Base-by-base conservation (phyloP, 169 alveolate species). In the Babesia sp. region DNA sequence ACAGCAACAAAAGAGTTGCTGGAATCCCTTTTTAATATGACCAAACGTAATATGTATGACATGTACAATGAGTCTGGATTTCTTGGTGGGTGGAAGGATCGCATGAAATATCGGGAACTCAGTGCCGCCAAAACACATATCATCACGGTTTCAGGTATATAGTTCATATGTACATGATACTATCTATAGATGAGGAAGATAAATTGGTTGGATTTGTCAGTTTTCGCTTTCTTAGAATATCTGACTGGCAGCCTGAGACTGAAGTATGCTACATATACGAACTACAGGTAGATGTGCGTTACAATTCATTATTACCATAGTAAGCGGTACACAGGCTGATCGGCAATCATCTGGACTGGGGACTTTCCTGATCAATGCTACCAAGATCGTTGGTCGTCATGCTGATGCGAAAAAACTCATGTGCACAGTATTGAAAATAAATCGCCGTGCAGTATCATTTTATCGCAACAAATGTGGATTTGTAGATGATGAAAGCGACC, bases 71-170 rank as follows among this genome's bases (percentile, higher is more conserved):
- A 66, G 50, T 42, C 75, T 34, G 69, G 82, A 22, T 87, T 87
- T 53, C 50, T 75, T 37, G 90, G 85, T 24, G 93, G 93, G 0
- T 87, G 93, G 93, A 68, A 70, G 34, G 90, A 79, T 64, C 37
- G 55, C 33, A 84, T 31, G 73, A 87, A 87, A 28, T 22, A 42
- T 54, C 42, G 84, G 48, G 92, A 87, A 69, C 46, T 87, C 22
- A 71, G 56, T 24, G 70, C 71, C 36, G 42, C 73, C 28, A 82
- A 41, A 46, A 78, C 83, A 1, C 87, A 79, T 55, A 69, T 79
- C 50, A 20, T 79, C 26, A 61, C 37, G 37, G 66, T 79, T n/a
- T 28, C 22, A 37, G 69, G 85, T 81, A 28, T 2, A 68, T 26
- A 9, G 18, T 11, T 5, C 36, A 5, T 29, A 12, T 20, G 20